Evolutionary conservation across 371 early-diverging fungal species (phyloP), one percentile per base, ranked within the genome.

Genomic region (Batrachochytrium dendrobatidis): DNA sequence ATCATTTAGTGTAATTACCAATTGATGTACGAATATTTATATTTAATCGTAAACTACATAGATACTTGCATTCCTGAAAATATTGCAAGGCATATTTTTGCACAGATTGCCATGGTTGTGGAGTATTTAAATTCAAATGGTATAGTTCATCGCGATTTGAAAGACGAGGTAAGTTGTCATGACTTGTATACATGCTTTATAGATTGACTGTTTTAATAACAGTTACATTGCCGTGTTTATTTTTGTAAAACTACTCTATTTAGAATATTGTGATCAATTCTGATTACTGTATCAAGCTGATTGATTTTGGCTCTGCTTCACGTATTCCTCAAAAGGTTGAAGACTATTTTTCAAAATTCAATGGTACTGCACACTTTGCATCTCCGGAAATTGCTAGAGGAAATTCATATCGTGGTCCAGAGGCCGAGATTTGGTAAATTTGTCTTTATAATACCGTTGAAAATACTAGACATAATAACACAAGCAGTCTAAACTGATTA

Each of bases 391-490:
- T 89, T 43, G 61, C 88, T 29, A 70, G 69, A 39, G 80, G 84
- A 4, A 74, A 80, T 64, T 73, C 76, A 56, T 88, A 90, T 61
- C 69, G 83, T 17, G 91, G 90, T 5, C 90, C 89, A 33, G 84
- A 89, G 34, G 85, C 86, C n/a, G 92, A 92, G 55, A 77, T 92
- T 35, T 92, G 91, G 91, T 56, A 66, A 77, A 29, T 4, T 25
- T 5, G 7, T 52, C 3, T 5, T 52, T 39, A 39, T 39, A n/a
- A 12, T 39, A 39, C 15, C 17, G 17, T 20, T 39, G 20, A n/a
- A 15, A 50, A 22, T 50, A 22, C 22, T 26, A 10, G 26, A 50
- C 12, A n/a, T 15, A 26, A 22, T 26, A 50, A 15, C 12, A 22
- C 22, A 15, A 15, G 15, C n/a, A 15, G 22, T 50, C 50, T 50